Evolutionary conservation across 169 alveolate species (phyloP), one percentile per base, ranked within the genome.

Genomic region (Condylostoma magnum): DNA sequence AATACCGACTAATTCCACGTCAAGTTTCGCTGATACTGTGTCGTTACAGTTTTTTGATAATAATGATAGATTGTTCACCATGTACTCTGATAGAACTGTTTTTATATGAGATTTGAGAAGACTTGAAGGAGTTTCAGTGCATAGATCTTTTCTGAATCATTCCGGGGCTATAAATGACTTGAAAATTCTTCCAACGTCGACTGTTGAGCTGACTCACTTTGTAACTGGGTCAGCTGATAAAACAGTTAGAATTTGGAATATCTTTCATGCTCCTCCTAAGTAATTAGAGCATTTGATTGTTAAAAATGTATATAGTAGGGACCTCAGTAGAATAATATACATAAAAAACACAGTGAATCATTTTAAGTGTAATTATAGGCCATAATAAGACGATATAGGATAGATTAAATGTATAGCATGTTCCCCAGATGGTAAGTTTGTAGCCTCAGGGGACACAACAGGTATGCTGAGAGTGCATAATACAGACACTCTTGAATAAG

Each of bases 401-500:
- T 28, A 37, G 28, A 55, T 83, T n/a, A 73, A 82, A 44, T 83
- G 90, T 56, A 53, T 83, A 2, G 63, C 53, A 57, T 37, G 57
- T 6, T 79, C 87, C 3, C 89, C 90, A 3, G 90, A 85, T 77
- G 81, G 88, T 18, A 80, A 83, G 18, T 76, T 78, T 15, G 18
- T 60, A 33, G 71, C 76, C 0, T 71, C 84, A 36, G 95, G 95
- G 6, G 95, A 90, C 69, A 60, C 84, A 30, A 73, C 79, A 10
- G 95, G 95, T 4, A 85, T 79, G 54, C 38, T 90, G 12, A 53
- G 87, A 54, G 75, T 90, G 5, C 79, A 79, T 70, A 67, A 79
- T 28, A 65, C 78, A 36, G 77, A 27, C 3, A 72, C 84, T 4
- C 73, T 79, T 47, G 80, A 79, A 18, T 78, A 70, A 67, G 34